Conservation (phyloP, 2,329 filamentous ascomycete species). For the Aspergillus nomiae region DNA sequence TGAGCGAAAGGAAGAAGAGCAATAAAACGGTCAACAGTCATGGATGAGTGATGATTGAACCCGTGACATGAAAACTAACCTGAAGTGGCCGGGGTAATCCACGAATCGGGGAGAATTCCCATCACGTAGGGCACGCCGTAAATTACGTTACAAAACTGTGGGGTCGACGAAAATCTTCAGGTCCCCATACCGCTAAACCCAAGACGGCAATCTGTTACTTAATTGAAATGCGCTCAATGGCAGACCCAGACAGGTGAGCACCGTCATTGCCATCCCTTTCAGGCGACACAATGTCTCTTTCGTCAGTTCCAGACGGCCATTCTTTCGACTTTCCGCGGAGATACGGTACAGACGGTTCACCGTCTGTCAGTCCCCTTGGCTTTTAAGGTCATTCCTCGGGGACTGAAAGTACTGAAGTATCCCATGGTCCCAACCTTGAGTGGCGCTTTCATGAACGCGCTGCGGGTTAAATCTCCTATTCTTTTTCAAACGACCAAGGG, state of each 20-base stretch:
- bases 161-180: slow-evolving; percentile 1
- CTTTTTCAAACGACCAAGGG: not conserved
- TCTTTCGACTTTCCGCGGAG: slow-evolving; percentile 7
- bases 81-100: not conserved
- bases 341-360: not conserved
- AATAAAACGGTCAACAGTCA: not conserved
- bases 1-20: not conserved
- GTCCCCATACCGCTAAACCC: slow-evolving; percentile 28
- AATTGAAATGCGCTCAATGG: slow-evolving; percentile 39
- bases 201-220: slow-evolving; percentile 36
- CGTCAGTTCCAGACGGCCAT: not conserved
- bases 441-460: not conserved
- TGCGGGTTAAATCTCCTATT: not conserved
- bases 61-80: not conserved
- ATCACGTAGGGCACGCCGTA: not conserved
- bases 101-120: not conserved
- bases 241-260: slow-evolving; percentile 13
- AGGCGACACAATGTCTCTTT: not conserved
- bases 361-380: not conserved
- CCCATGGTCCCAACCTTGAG: not conserved
- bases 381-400: not conserved
- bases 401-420: not conserved
- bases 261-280: not conserved
- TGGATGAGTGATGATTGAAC: not conserved
- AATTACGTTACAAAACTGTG: slow-evolving; percentile 8